These are phyloP conservation scores for Clitopilus passeckerianus DNA, from an alignment of 768 basidiomycete genomes.

Conservation along the genomic window DNA sequence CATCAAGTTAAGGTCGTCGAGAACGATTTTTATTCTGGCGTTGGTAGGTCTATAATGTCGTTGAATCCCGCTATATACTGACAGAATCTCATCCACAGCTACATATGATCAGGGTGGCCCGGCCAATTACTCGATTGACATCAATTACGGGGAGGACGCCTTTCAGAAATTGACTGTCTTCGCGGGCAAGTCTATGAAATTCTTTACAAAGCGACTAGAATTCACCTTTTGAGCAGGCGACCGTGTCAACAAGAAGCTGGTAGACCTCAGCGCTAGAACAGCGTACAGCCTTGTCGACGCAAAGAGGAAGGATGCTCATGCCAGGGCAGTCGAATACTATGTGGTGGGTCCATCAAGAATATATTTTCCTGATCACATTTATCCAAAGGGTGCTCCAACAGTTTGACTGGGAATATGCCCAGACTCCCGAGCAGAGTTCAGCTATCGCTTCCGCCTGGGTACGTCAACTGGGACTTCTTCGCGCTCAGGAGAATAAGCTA, in stretches of 20 bases:
- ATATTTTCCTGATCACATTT: too few species aligned
- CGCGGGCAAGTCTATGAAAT: conserved; percentile 31
- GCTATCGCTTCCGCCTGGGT: conserved; percentile 66
- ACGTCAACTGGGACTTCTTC: conserved; percentile 3
- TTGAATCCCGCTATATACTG: not conserved
- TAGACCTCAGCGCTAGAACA: conserved; percentile 51
- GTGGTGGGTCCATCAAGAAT: conserved; percentile 30
- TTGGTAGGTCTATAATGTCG: conserved; percentile 29
- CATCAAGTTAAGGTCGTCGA: conserved; percentile 41
- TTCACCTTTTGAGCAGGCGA: conserved; percentile 24
- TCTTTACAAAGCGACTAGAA: not conserved
- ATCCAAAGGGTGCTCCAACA: too few species aligned
- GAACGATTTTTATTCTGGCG: conserved; percentile 37
- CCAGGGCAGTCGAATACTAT: conserved; percentile 54
- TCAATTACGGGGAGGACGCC: conserved; percentile 33
- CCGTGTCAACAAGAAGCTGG: conserved; percentile 36
- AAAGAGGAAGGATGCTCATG: conserved; percentile 40
- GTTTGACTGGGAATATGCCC: conserved; percentile 48
- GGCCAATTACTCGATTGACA: conserved; percentile 39
- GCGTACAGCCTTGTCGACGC: conserved; percentile 49
- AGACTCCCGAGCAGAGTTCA: conserved; percentile 60
- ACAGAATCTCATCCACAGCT: not conserved
- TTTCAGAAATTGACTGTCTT: conserved; percentile 34
- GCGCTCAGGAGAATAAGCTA: too few species aligned
- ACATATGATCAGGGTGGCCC: conserved; percentile 44